Evolutionary conservation across 73 alveolate genomes (phyloP).

Genomic region (Paramecium sonneborni): DNA sequence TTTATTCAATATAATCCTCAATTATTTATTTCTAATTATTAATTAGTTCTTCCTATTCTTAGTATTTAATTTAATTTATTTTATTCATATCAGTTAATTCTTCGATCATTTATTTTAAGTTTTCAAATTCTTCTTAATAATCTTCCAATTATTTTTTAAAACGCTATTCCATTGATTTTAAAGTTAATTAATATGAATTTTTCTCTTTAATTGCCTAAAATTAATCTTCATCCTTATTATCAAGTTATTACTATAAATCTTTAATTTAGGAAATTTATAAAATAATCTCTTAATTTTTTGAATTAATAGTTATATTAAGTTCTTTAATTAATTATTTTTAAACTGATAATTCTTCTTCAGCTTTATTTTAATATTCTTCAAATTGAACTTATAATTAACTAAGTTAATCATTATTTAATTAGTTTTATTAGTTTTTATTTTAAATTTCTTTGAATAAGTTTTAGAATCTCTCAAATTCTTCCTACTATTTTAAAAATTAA

Average conservation of each 20-base stretch:
- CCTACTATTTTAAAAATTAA: neutral
- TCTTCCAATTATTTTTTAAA: constrained; percentile 41
- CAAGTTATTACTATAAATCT: neutral
- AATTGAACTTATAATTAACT: neutral
- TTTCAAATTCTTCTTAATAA: constrained; percentile 33
- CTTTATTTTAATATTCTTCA: neutral
- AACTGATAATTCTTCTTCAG: neutral
- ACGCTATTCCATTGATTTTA: neutral
- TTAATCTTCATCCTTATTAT: constrained; percentile 1
- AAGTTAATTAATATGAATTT: neutral
- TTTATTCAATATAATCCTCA: constrained; percentile 48
- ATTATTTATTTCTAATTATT: neutral
- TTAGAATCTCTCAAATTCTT: constrained; percentile 19
- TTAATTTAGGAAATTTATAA: neutral
- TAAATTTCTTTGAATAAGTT: neutral
- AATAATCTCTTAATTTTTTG: neutral
- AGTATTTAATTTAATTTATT: neutral
- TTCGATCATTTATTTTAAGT: constrained; percentile 10
- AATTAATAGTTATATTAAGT: neutral
- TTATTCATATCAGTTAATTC: neutral
- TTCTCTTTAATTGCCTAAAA: neutral
- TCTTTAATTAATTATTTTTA: neutral
- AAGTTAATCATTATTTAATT: neutral
- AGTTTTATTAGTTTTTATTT: neutral
- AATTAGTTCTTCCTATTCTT: neutral